These are phyloP conservation scores for Psilocybe tampanensis DNA, from an alignment of 768 basidiomycete species.

Conservation along the genomic window DNA sequence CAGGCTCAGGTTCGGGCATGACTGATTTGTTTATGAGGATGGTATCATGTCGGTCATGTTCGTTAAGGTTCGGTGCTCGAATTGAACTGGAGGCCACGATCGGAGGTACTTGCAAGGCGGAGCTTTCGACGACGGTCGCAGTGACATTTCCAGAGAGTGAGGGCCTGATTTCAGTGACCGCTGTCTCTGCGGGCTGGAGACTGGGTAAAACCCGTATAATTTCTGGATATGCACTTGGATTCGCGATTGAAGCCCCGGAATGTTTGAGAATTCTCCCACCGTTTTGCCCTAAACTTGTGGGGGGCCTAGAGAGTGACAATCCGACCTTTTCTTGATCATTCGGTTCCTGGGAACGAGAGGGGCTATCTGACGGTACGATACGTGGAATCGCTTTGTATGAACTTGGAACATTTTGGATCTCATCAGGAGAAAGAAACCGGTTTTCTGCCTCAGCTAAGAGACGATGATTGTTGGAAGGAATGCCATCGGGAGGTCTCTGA, in stretches of 20 bases:
- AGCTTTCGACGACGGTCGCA: background rate
- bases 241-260: background rate
- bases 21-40: background rate
- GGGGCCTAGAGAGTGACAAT: conserved; percentile 2
- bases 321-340: conserved; percentile 6
- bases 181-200: background rate
- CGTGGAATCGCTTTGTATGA: background rate
- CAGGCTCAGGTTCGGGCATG: background rate
- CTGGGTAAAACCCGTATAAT: background rate
- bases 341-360: background rate
- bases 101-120: background rate
- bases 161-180: background rate
- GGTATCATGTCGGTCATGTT: background rate
- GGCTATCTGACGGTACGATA: background rate
- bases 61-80: background rate
- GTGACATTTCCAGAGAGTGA: background rate
- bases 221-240: background rate
- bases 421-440: too few species aligned
- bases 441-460: too few species aligned
- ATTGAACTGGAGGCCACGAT: background rate
- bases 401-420: background rate
- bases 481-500: too few species aligned
- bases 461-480: too few species aligned
- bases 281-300: conserved; percentile 5
- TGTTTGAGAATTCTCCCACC: background rate